Base-by-base conservation (phyloP, 2,329 filamentous ascomycete species). In the Microcyclospora tardicrescens region DNA sequence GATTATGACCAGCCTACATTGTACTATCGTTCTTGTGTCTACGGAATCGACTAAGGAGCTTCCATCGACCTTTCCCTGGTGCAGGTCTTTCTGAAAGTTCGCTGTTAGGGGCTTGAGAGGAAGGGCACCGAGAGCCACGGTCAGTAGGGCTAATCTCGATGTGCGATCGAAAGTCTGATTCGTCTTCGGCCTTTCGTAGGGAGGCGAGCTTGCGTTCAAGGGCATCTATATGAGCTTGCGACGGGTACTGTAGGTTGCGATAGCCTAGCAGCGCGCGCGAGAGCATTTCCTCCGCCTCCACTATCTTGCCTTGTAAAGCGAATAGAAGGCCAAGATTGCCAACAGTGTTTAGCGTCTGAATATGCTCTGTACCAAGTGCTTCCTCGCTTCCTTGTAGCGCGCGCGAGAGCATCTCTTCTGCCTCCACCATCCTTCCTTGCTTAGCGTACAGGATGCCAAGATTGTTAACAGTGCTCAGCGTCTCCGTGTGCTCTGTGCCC, bases 211-310 rank as follows among this genome's bases (percentile, higher is more conserved):
- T 35, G 9, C 29, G 28, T 19, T 40, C 43, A 4, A 39, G 29
- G 11, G 36, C 35, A 24, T 39, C 39, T 27, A 44, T 28, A 6
- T n/a, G n/a, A n/a, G n/a, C n/a, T n/a, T n/a, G n/a, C n/a, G n/a
- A n/a, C n/a, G n/a, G n/a, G n/a, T n/a, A n/a, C n/a, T n/a, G n/a
- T n/a, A n/a, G n/a, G n/a, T n/a, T n/a, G n/a, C n/a, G n/a, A 24
- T 34, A 15, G 19, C 40, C 44, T 34, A 27, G 12, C 11, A 48
- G 28, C 24, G 44, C 45, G n/a, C 34, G 35, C 19, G 32, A 6
- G 35, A 40, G 46, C 41, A 44, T 39, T 13, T 30, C 16, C 35
- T 44, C 41, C 35, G 41, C 43, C 15, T 46, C 39, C 19, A n/a
- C 41, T 28, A 38, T 32, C 35, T 34, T 45, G 19, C 33, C 40